Evolutionary conservation across 495 filamentous ascomycete genomes (phyloP).

Genomic region (Aspergillus nidulans): DNA sequence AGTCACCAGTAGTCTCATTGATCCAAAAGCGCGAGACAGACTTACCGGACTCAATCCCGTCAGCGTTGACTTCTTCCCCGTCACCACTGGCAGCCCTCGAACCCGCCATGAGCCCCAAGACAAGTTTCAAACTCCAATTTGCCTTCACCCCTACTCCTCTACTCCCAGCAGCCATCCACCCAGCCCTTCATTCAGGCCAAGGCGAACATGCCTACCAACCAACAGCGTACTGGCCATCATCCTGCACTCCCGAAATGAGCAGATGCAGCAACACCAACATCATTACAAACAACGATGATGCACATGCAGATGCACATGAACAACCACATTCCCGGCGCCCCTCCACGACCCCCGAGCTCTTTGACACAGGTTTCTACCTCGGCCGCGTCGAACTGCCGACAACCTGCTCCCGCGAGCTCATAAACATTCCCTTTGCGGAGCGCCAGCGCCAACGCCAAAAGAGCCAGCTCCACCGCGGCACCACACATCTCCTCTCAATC

Average conservation of each 20-base stretch:
- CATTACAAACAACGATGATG: too few species aligned
- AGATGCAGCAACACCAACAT: background rate
- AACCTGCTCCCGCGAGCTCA: slow-evolving; percentile 27
- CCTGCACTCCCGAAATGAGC: background rate
- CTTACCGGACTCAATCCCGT: background rate
- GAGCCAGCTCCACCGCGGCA: background rate
- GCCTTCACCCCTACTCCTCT: too few species aligned
- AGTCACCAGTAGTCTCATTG: background rate
- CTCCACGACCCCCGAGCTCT: slow-evolving; percentile 21
- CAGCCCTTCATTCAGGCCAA: background rate
- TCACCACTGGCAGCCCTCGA: background rate
- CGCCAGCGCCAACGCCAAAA: slow-evolving; percentile 5
- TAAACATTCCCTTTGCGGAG: slow-evolving; percentile 26
- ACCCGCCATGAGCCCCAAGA: background rate
- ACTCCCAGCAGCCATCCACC: background rate
- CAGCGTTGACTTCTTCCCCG: background rate
- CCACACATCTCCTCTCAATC: background rate
- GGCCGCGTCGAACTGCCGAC: slow-evolving; percentile 28
- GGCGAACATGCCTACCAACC: background rate
- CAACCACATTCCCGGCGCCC: slow-evolving; percentile 1
- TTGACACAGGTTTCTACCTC: slow-evolving; percentile 31
- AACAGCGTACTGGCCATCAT: background rate
- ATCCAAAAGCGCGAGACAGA: background rate
- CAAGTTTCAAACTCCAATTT: background rate
- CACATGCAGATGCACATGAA: too few species aligned